phyloP scores from a whole-genome alignment of 2,329 filamentous ascomycete species.

The Aspergillus pseudoterreus region DNA sequence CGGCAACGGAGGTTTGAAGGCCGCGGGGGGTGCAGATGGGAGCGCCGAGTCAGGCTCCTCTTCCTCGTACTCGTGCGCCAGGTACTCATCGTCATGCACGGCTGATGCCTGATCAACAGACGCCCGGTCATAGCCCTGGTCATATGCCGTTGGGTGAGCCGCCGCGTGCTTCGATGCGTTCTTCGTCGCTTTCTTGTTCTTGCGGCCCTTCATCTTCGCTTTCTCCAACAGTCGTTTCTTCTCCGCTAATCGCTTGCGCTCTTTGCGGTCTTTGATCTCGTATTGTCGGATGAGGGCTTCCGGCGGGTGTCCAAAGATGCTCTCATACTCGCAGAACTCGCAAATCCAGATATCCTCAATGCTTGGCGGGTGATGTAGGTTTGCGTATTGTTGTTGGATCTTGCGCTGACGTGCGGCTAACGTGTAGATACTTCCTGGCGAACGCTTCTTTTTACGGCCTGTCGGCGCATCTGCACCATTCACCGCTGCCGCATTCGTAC shows the following conservation, averaged over 20 bases:
- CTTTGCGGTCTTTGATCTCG: constrained; percentile 86
- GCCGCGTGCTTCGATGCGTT: constrained; percentile 49
- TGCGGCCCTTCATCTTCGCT: constrained; percentile 87
- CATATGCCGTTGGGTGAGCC: constrained; percentile 31
- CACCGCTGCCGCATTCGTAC: constrained; percentile 25
- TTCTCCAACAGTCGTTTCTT: constrained; percentile 82
- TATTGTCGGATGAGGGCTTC: constrained; percentile 83
- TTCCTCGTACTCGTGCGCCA: constrained; percentile 50
- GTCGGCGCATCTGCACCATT: constrained; percentile 40
- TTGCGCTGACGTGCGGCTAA: constrained; percentile 74
- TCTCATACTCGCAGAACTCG: constrained; percentile 97
- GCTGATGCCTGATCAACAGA: constrained; percentile 41
- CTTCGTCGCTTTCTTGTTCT: constrained; percentile 79
- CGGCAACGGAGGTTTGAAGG: constrained; percentile 65
- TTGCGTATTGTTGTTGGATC: constrained; percentile 71
- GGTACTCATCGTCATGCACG: constrained; percentile 48
- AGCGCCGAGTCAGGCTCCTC: constrained; percentile 41
- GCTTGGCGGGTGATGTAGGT: constrained; percentile 68
- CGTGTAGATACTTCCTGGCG: constrained; percentile 66
- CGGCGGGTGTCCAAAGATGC: constrained; percentile 86
- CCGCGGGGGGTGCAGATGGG: constrained; percentile 49
- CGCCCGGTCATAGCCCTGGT: constrained; percentile 40
- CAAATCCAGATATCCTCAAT: constrained; percentile 86
- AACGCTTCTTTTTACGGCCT: constrained; percentile 62
- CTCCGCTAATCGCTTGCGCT: constrained; percentile 80